Evolutionary conservation across 768 basidiomycete species (phyloP).

Genomic region (Fibroporia radiculosa): DNA sequence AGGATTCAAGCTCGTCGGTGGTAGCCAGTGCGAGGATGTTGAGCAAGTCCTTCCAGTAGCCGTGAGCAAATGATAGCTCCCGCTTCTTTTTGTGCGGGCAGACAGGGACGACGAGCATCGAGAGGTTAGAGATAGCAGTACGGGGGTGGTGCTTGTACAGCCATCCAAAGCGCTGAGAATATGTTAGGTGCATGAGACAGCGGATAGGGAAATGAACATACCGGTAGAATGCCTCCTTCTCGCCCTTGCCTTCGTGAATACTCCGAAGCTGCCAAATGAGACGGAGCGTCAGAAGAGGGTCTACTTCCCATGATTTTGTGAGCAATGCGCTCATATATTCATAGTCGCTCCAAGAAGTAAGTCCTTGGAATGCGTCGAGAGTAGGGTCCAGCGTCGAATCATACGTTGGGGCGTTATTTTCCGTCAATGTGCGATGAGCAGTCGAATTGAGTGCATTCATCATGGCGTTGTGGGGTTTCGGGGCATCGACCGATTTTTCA

Average conservation of each 20-base stretch:
- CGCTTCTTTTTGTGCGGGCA: conserved; percentile 28
- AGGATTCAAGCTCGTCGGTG: conserved; percentile 35
- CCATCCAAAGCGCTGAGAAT: conserved; percentile 48
- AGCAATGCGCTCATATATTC: conserved; percentile 29
- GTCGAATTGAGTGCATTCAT: conserved; percentile 44
- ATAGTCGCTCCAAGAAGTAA: conserved; percentile 23
- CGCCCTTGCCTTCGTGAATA: conserved; percentile 63
- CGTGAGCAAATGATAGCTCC: conserved; percentile 34
- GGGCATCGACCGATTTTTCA: not conserved
- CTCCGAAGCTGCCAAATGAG: conserved; percentile 64
- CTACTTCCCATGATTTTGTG: conserved; percentile 47
- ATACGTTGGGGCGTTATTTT: conserved; percentile 44
- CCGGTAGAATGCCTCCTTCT: conserved; percentile 54
- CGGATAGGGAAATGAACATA: conserved; percentile 16
- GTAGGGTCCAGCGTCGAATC: conserved; percentile 42
- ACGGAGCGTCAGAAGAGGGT: conserved; percentile 48
- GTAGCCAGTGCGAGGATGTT: conserved; percentile 59
- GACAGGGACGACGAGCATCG: conserved; percentile 42
- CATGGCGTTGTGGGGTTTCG: conserved; percentile 34
- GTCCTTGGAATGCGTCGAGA: conserved; percentile 49
- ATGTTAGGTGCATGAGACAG: not conserved
- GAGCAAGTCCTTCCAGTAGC: conserved; percentile 72
- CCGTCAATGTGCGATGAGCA: conserved; percentile 38
- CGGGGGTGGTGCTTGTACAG: conserved; percentile 61
- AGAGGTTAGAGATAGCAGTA: conserved; percentile 59